Base-by-base conservation (phyloP, 164 flowering plant species). In the Santalum album region DNA sequence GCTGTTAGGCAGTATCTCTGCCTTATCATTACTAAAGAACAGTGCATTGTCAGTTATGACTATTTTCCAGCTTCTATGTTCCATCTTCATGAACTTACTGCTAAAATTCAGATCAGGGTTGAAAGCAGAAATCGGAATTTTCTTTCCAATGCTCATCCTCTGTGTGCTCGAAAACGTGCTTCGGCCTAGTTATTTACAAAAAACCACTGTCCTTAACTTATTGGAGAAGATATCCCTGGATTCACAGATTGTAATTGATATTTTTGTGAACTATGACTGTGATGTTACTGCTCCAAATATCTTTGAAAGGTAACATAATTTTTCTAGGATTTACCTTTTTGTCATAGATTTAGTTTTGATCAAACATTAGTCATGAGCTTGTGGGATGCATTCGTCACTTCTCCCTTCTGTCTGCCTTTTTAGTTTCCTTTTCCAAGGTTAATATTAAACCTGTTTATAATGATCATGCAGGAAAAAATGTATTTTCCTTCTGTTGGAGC, bases 11-110 rank as follows among this genome's bases (percentile, higher is more conserved):
- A 94, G 56, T 90, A 67, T 66, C 85, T 94, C 50, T 90, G 99
- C 69, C n/a, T 71, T 94, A 57, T 94, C 99, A 29, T 68, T 94
- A 72, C 68, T 94, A 69, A 94, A 94, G 84, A 94, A 94, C 75
- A 94, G 99, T 76, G 96, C 95, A 17, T 63, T 87, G 51, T 87
- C 99, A 25, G 95, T 84, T n/a, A 94, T 94, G 99, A 79, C 85
- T 54, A 73, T 90, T 66, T 94, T 85, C 72, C 99, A 94, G 74
- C 96, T 94, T 65, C 84, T 82, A 21, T 90, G 97, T 68, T 83
- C 90, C 27, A 87, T 90, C 61, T 84, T 94, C 53, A 68, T 69
- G 72, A 79, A 66, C 62, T 75, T 94, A 59, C 66, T 94, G 55
- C 64, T 78, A 49, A 94, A 87, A 61, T 90, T 70, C 48, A 79